Conservation (phyloP, 2,329 filamentous ascomycete species). For the Boeremia exigua region DNA sequence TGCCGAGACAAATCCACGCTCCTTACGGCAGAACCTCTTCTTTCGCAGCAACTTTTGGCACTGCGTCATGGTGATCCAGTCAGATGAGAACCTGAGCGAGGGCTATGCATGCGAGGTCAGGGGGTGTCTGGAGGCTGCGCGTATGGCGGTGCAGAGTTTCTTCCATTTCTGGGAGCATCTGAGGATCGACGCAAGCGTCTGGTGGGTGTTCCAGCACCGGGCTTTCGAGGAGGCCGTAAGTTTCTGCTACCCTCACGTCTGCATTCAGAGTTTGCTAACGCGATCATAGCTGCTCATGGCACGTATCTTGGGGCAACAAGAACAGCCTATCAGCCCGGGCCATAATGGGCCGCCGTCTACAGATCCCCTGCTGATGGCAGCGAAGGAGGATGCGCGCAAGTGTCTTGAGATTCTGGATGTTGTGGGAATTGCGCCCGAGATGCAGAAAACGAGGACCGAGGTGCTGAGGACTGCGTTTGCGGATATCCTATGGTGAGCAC, state of each 20-base stretch:
- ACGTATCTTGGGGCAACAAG: constrained; percentile 46
- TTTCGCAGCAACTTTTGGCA: constrained; percentile 84
- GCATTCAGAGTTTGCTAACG: background rate
- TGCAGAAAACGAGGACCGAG: constrained; percentile 56
- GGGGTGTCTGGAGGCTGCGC: constrained; percentile 75
- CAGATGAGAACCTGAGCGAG: constrained; percentile 68
- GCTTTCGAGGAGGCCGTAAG: constrained; percentile 79
- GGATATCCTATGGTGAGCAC: constrained; percentile 44
- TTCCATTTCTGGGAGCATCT: constrained; percentile 75
- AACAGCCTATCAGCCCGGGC: constrained; percentile 37
- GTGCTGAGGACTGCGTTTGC: constrained; percentile 54
- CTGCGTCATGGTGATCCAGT: constrained; percentile 79
- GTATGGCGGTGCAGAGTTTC: constrained; percentile 75
- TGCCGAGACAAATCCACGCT: constrained; percentile 66
- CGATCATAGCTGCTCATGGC: constrained; percentile 46
- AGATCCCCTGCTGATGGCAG: constrained; percentile 45
- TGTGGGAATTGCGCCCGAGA: constrained; percentile 53
- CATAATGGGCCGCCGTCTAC: constrained; percentile 34
- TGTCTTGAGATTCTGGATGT: constrained; percentile 56
- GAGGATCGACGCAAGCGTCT: constrained; percentile 74
- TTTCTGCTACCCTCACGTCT: constrained; percentile 34
- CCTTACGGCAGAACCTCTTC: constrained; percentile 77
- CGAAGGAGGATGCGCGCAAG: constrained; percentile 52
- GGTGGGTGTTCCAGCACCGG: constrained; percentile 85
- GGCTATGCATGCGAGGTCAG: constrained; percentile 64